A percentile compares a stretch with the other conserved stretches of the same genome.
phyloP scores from a whole-genome alignment of 768 basidiomycete genomes.

The Suillus plorans region DNA sequence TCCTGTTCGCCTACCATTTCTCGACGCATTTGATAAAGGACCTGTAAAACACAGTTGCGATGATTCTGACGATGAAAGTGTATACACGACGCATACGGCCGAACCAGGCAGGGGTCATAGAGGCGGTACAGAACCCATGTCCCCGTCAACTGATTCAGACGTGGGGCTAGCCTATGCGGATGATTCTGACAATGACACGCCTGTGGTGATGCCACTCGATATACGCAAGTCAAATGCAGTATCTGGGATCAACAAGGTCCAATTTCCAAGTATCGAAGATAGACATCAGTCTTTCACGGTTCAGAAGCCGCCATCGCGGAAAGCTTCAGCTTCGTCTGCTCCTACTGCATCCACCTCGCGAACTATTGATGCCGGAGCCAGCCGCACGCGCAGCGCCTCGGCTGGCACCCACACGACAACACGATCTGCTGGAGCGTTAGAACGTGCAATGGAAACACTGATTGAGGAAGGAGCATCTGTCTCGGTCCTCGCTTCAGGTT shows the following conservation, averaged over 20 bases:
- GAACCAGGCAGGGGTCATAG: conserved; percentile 18
- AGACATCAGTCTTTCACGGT: conserved; percentile 7
- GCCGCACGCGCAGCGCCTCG: conserved; percentile 26
- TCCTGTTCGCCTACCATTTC: conserved; percentile 48
- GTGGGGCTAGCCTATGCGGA: conserved; percentile 40
- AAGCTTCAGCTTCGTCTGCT: conserved; percentile 25
- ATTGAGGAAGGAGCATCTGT: conserved; percentile 43
- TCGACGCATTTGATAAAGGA: conserved; percentile 46
- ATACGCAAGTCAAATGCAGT: conserved; percentile 21
- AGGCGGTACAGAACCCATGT: conserved; percentile 15
- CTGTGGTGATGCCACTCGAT: conserved; percentile 29
- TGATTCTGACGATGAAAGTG: conserved; percentile 34
- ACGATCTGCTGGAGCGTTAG: conserved; percentile 40
- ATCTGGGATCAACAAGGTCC: conserved; percentile 24
- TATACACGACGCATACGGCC: conserved; percentile 30
- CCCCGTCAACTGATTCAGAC: conserved; percentile 30
- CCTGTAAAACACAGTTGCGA: not conserved
- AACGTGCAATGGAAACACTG: conserved; percentile 51
- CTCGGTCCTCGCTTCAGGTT: conserved; percentile 34
- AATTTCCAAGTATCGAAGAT: conserved; percentile 33
- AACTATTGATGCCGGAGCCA: conserved; percentile 10
- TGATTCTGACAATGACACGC: conserved; percentile 33
- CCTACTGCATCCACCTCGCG: conserved; percentile 15
- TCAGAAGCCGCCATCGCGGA: conserved; percentile 24
- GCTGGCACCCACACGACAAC: conserved; percentile 27